Percentiles rank a stretch among this genome's conserved stretches.
Conservation (phyloP, 2,329 filamentous ascomycete species). For the Fusarium sp. region DNA sequence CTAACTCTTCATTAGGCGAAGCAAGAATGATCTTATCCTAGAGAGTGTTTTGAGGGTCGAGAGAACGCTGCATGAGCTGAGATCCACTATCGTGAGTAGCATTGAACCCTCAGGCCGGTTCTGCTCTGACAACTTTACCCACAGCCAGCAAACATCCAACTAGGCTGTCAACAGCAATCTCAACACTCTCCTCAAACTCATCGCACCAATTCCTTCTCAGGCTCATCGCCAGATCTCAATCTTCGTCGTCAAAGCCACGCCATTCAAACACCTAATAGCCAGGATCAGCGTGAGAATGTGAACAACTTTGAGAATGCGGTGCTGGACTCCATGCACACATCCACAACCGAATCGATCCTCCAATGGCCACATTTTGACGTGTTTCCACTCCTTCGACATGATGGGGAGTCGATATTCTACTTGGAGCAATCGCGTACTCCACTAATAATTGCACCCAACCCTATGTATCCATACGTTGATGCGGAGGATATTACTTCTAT, state of each 20-base stretch:
- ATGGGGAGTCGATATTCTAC: conserved; percentile 61
- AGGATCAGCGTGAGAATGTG: conserved; percentile 37
- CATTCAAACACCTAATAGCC: conserved; percentile 43
- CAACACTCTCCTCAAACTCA: conserved; percentile 38
- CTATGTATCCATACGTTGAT: conserved; percentile 59
- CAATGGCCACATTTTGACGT: conserved; percentile 64
- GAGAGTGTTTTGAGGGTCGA: conserved; percentile 64
- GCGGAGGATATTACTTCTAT: conserved; percentile 58
- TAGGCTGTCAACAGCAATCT: conserved; percentile 20
- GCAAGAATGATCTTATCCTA: conserved; percentile 65
- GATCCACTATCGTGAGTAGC: conserved; percentile 55
- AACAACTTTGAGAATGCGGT: conserved; percentile 61
- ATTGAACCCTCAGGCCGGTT: not conserved
- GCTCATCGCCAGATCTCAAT: conserved; percentile 42
- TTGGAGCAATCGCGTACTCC: conserved; percentile 60
- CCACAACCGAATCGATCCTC: conserved; percentile 64
- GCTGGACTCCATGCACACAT: conserved; percentile 64
- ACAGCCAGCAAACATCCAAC: conserved; percentile 30
- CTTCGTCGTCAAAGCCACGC: conserved; percentile 43
- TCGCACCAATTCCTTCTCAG: conserved; percentile 43
- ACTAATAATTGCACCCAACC: conserved; percentile 51
- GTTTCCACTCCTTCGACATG: conserved; percentile 58
- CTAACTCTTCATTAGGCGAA: conserved; percentile 53
- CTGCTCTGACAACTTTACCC: not conserved
- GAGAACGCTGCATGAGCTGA: conserved; percentile 60